Conservation (phyloP, 2,329 filamentous ascomycete species). For the Leptographium galeiforme region DNA sequence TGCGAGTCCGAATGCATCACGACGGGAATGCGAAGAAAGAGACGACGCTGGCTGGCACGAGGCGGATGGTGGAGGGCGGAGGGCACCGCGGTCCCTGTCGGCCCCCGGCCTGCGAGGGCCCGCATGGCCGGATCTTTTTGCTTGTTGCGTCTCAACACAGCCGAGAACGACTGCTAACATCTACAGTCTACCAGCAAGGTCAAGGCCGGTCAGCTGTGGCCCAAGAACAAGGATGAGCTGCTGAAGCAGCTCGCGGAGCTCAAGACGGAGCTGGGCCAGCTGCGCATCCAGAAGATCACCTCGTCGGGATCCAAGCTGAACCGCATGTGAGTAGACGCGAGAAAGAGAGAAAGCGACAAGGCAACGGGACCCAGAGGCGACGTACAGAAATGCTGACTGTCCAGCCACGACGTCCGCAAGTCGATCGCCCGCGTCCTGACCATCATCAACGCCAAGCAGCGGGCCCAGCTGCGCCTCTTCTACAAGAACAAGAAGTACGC, state of each 20-base stretch:
- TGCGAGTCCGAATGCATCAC: too few species aligned
- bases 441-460: slow-evolving; percentile 99
- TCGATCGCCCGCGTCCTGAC: slow-evolving; percentile 97
- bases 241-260: slow-evolving; percentile 88
- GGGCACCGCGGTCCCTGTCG: too few species aligned
- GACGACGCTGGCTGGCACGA: too few species aligned
- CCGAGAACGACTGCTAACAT: neutral
- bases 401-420: slow-evolving; percentile 96
- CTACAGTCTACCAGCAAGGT: slow-evolving; percentile 53
- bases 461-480: slow-evolving; percentile 93
- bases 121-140: too few species aligned
- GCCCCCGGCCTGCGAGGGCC: too few species aligned
- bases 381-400: slow-evolving; percentile 10
- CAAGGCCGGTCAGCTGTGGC: slow-evolving; percentile 94
- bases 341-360: too few species aligned
- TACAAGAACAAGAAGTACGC: slow-evolving; percentile 99
- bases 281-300: slow-evolving; percentile 97
- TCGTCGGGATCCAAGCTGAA: slow-evolving; percentile 92
- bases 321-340: slow-evolving; percentile 62
- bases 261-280: slow-evolving; percentile 90
- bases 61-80: too few species aligned
- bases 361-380: neutral
- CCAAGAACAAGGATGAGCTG: slow-evolving; percentile 98
- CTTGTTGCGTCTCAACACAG: too few species aligned
- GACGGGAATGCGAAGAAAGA: too few species aligned